A percentile compares a stretch with the other conserved stretches of the same genome.
phyloP scores from a whole-genome alignment of 345 rosid genomes.

The Durio zibethinus region DNA sequence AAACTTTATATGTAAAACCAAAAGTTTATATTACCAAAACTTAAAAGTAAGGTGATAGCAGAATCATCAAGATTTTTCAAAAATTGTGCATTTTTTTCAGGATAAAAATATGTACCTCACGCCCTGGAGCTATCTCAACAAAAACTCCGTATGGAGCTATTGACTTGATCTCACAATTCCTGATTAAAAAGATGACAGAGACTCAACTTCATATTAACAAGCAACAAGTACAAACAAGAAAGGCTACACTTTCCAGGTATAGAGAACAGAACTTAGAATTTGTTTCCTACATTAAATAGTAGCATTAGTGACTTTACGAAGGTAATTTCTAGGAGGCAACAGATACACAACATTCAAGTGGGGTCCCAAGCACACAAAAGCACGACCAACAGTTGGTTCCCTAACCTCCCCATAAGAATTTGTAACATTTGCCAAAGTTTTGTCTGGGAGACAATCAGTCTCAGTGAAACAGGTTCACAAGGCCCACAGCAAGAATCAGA shows the following conservation, averaged over 20 bases:
- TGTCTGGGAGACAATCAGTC: background rate
- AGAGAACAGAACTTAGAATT: background rate
- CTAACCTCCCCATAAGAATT: background rate
- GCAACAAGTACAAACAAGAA: conserved; percentile 1
- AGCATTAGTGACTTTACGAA: background rate
- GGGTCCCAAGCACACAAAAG: background rate
- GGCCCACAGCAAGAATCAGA: background rate
- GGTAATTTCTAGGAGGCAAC: background rate
- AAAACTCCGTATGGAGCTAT: conserved; percentile 89
- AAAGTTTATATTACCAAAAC: background rate
- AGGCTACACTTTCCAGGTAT: conserved; percentile 8
- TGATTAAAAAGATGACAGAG: conserved; percentile 29
- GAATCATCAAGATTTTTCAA: background rate
- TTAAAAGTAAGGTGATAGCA: background rate
- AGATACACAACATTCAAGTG: background rate
- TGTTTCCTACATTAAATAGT: background rate
- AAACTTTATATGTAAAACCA: conserved; percentile 1
- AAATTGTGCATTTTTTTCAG: background rate
- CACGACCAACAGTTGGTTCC: background rate
- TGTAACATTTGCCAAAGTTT: background rate
- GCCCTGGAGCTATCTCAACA: conserved; percentile 95
- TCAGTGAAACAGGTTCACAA: background rate
- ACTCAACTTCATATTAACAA: conserved; percentile 10
- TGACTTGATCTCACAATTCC: conserved; percentile 91
- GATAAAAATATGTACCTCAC: conserved; percentile 58